Evolutionary conservation across 768 basidiomycete species (phyloP), one percentile per base, ranked within the genome.

Genomic region (Lenzites betulinus): DNA sequence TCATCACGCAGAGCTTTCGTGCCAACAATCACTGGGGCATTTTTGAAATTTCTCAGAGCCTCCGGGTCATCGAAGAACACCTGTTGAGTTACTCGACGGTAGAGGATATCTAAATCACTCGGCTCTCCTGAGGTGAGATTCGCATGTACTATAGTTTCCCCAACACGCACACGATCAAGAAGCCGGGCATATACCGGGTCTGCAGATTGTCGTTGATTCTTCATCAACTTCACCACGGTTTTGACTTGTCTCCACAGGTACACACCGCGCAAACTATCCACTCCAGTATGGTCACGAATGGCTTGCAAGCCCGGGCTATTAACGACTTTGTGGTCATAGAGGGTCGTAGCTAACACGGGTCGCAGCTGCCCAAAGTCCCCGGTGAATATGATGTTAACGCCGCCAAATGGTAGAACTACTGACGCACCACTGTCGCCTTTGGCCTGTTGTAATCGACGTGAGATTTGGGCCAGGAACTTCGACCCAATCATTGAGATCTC

Each of bases 341-440:
- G 52, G 0, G 65, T 38, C 1, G 56, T 38, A 13, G 60, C 66
- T 42, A 47, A 8, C 1, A 71, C 67, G 11, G 74, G 74, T 13
- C 56, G 58, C 43, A 68, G 49, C 42, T 74, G 73, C 5, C 62
- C 65, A 47, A 74, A 71, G 42, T 74, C 74, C 4, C 74, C 74
- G 0, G 64, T 54, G 54, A 73, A 71, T 7, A 76, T 73, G 1
- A 76, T 59, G 54, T 73, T 75, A 0, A 75, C 51, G 0, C 73
- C 73, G 1, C 75, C 75, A 49, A 72, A 74, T 6, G 41, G 41
- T 2, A 50, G 7, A 22, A 62, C 49, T 25, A 28, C 51, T 1
- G 23, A 38, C 11, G 18, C 4, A 4, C 11, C 11, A 13, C 58
- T 51, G 12, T 62, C 50, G 51, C 67, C 57, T 69, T 54, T 71